phyloP scores from a whole-genome alignment of 768 basidiomycete species.

The Clitopilus passeckerianus region DNA sequence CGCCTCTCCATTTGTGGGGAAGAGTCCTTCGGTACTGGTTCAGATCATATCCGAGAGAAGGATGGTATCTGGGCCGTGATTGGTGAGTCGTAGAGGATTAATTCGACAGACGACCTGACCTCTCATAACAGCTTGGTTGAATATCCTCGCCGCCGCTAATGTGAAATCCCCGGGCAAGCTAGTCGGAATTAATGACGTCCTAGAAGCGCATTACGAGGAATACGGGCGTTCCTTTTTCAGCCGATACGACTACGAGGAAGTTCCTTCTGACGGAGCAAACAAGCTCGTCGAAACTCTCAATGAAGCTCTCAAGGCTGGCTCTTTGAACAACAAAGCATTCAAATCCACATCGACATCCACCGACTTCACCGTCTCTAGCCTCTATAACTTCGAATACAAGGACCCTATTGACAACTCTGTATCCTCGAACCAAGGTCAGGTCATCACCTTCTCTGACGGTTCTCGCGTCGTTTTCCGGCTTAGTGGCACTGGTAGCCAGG shows the following conservation, averaged over 20 bases:
- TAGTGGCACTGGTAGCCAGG: constrained; percentile 93
- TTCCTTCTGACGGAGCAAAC: constrained; percentile 85
- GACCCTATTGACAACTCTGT: constrained; percentile 97
- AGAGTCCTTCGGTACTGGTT: constrained; percentile 99
- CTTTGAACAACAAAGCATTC: constrained; percentile 66
- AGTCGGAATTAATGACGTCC: constrained; percentile 87
- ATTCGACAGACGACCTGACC: constrained; percentile 2
- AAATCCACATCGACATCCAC: constrained; percentile 60
- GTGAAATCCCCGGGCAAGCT: constrained; percentile 67
- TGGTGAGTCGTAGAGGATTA: constrained; percentile 45
- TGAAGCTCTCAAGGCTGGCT: constrained; percentile 57
- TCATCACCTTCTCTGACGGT: constrained; percentile 88
- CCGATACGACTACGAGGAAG: constrained; percentile 99
- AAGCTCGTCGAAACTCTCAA: constrained; percentile 79
- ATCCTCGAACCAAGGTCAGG: constrained; percentile 93
- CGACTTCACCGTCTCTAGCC: constrained; percentile 70
- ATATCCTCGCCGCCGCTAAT: constrained; percentile 92
- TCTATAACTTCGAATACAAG: constrained; percentile 92
- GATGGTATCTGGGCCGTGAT: constrained; percentile 98
- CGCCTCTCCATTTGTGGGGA: constrained; percentile 97
- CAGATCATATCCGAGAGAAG: constrained; percentile 99
- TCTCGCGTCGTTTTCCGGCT: constrained; percentile 93
- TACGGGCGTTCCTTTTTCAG: constrained; percentile 99
- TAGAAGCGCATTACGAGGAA: constrained; percentile 79
- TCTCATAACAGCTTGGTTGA: constrained; percentile 76